phyloP scores from a whole-genome alignment of 352 stramenopile genomes.

The Globisporangium radiosum region DNA sequence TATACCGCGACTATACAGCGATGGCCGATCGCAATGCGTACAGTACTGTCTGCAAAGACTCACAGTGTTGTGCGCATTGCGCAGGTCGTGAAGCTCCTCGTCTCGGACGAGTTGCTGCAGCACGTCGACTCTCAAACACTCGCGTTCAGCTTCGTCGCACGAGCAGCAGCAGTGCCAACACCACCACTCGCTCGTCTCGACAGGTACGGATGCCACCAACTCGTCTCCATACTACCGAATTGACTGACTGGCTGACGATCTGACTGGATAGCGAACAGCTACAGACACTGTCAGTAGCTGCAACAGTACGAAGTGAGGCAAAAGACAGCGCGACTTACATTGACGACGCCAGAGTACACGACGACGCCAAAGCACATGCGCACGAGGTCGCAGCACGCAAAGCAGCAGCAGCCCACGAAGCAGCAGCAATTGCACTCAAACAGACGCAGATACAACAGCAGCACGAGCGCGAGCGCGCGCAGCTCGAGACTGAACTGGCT shows the following conservation, averaged over 20 bases:
- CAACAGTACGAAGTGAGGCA: neutral
- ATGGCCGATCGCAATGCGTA: too few species aligned
- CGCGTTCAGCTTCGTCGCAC: conserved; percentile 34
- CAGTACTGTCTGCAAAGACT: too few species aligned
- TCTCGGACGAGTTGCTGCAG: conserved; percentile 45
- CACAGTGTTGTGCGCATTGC: neutral
- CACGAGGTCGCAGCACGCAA: too few species aligned
- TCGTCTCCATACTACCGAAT: neutral
- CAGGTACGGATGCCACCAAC: neutral
- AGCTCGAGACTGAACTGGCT: conserved; percentile 22
- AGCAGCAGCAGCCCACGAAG: conserved; percentile 11
- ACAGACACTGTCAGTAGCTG: neutral
- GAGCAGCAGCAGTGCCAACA: too few species aligned
- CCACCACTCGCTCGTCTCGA: neutral
- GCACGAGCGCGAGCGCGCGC: conserved; percentile 22
- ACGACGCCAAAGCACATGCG: too few species aligned
- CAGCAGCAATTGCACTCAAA: too few species aligned
- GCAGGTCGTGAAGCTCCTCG: conserved; percentile 42
- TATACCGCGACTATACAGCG: too few species aligned
- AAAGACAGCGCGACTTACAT: too few species aligned
- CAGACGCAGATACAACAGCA: neutral
- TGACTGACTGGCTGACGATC: neutral
- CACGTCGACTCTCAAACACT: conserved; percentile 31
- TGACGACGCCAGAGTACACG: too few species aligned
- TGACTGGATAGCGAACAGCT: too few species aligned